Evolutionary conservation across 495 filamentous ascomycete species (phyloP), one percentile per base, ranked within the genome.

Genomic region (Hyaloscypha variabilis): DNA sequence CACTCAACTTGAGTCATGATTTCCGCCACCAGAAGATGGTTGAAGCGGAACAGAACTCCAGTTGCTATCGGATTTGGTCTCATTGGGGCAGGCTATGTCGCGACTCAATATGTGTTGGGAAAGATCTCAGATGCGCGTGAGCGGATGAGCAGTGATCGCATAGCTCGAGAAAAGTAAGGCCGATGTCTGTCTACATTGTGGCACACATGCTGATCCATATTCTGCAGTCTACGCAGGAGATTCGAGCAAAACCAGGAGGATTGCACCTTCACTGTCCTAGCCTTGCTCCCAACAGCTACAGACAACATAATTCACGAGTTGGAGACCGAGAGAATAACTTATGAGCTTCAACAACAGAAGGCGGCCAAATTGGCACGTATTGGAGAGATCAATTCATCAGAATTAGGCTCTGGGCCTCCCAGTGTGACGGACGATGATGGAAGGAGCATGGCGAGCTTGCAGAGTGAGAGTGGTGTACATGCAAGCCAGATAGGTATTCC

Each of bases 181-280:
- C 23, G 61, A 51, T 31, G 36, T 34, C 23, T 23, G 23, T 49
- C 14, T 10, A 54, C 28, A n/a, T 19, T 2, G 21, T 24, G 4
- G 50, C n/a, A 56, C 30, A 51, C 8, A 23, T 57, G 39, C 64
- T 63, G 6, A 58, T 46, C 23, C 13, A 52, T 54, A 46, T 46
- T 17, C 39, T 17, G 55, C 24, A 98, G 95, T 77, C 82, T 99
- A 68, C 91, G 93, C 54, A 90, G 95, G 62, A 89, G 95, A 69
- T 99, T 99, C 80, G 91, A 97, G 75, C 95, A 98, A 75, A 98
- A 99, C 73, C 95, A 99, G 71, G 94, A 96, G 74, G 96, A 98
- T 77, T 99, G 95, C 76, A 97, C 93, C 54, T 96, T 92, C 75
- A 99, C 95, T n/a, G 92, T 98, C 26, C 88, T 97, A 19, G 95